Evolutionary conservation across 1,139 yeast genomes (phyloP).

Genomic region (Candida sp.): DNA sequence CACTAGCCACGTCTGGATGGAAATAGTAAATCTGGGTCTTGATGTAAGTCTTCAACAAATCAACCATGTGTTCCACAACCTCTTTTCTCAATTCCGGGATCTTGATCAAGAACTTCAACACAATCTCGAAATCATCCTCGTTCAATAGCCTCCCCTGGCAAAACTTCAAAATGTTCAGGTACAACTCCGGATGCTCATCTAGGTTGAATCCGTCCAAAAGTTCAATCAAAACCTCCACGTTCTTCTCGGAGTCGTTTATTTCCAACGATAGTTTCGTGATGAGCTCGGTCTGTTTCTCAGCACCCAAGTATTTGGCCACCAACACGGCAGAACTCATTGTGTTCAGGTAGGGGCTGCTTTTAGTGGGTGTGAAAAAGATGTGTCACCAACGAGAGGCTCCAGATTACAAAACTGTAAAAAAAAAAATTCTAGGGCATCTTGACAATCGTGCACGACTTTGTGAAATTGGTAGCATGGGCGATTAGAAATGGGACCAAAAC

Average conservation of each 20-base stretch:
- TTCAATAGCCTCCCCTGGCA: conserved; percentile 14
- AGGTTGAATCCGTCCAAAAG: conserved; percentile 32
- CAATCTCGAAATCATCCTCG: conserved; percentile 13
- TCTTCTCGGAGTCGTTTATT: conserved; percentile 19
- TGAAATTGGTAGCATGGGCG: too few relatives aligned
- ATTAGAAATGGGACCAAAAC: too few relatives aligned
- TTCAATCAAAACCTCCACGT: conserved; percentile 36
- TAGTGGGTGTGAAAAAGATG: conserved; percentile 3
- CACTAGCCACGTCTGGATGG: conserved; percentile 1
- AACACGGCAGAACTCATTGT: conserved; percentile 24
- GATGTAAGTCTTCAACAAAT: conserved; percentile 9
- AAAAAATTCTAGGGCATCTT: not conserved
- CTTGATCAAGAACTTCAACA: conserved; percentile 20
- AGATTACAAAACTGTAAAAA: not conserved
- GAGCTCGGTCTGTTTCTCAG: conserved; percentile 27
- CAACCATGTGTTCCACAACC: conserved; percentile 17
- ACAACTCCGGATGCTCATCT: conserved; percentile 20
- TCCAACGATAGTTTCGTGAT: conserved; percentile 24
- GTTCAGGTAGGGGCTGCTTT: not conserved
- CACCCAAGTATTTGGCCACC: conserved; percentile 32
- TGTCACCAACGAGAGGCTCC: not conserved
- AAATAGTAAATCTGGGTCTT: conserved; percentile 11
- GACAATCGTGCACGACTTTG: too few relatives aligned
- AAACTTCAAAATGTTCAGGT: conserved; percentile 24
- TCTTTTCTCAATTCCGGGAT: conserved; percentile 23